Percentiles rank a stretch among this genome's conserved stretches.
Conservation (phyloP, 2,329 filamentous ascomycete genomes). For the Alternaria ethzedia region DNA sequence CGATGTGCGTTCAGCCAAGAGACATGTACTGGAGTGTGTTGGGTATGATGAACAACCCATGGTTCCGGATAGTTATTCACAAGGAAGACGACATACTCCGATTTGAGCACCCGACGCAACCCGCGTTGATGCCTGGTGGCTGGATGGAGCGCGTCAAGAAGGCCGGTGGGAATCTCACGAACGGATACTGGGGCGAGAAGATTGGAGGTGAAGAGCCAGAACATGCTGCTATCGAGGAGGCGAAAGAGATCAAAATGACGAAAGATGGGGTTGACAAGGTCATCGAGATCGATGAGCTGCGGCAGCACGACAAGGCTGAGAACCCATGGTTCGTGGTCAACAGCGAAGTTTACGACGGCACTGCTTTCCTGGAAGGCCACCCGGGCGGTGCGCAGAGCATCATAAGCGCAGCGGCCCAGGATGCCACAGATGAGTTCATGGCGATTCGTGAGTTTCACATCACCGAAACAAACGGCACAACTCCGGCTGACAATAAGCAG, state of each 20-base stretch:
- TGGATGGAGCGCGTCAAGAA: conserved; percentile 96
- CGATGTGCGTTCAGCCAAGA: conserved; percentile 82
- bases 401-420: conserved; percentile 78
- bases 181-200: conserved; percentile 85
- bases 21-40: conserved; percentile 97
- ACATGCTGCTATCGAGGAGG: conserved; percentile 55
- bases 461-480: not conserved
- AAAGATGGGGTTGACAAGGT: conserved; percentile 67
- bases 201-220: conserved; percentile 58
- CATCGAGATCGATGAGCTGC: conserved; percentile 75
- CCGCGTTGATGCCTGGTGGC: conserved; percentile 75
- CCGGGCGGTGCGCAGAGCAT: conserved; percentile 89
- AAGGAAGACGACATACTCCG: conserved; percentile 67
- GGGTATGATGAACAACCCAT: conserved; percentile 98
- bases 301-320: conserved; percentile 67
- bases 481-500: conserved; percentile 55
- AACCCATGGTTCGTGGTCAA: conserved; percentile 88
- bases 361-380: conserved; percentile 77
- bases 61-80: conserved; percentile 82
- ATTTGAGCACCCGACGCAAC: conserved; percentile 90
- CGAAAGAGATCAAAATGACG: conserved; percentile 77
- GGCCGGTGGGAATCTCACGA: conserved; percentile 76
- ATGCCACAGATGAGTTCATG: conserved; percentile 87
- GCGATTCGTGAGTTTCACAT: conserved; percentile 76
- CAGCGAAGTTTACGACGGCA: conserved; percentile 88